phyloP scores from a whole-genome alignment of 192 early-diverging fungal genomes.

The Glomus cerebriforme region DNA sequence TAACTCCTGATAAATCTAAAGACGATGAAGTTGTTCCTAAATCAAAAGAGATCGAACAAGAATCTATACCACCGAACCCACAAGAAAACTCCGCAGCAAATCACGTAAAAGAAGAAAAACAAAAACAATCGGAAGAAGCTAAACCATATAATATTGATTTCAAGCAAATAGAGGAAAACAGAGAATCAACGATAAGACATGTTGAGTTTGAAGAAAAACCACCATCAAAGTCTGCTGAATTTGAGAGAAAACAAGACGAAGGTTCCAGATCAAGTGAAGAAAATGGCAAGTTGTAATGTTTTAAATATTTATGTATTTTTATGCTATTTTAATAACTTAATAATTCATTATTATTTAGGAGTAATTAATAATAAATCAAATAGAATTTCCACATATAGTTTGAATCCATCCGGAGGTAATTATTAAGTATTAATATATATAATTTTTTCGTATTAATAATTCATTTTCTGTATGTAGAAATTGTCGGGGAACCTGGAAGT shows the following conservation, averaged over 20 bases:
- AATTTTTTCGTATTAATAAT: neutral
- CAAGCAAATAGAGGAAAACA: neutral
- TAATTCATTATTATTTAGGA: neutral
- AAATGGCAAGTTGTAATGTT: neutral
- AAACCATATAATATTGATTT: neutral
- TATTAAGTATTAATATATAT: neutral
- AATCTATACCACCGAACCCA: neutral
- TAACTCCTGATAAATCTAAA: neutral
- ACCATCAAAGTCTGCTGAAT: neutral
- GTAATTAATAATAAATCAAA: neutral
- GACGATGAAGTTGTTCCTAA: neutral
- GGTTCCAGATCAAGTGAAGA: neutral
- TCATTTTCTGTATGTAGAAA: neutral
- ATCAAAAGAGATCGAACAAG: too few species aligned
- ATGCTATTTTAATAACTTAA: too few species aligned
- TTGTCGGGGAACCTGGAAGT: conserved; percentile 40
- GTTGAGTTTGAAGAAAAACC: neutral
- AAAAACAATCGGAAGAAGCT: neutral
- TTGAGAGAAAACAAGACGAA: neutral
- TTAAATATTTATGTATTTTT: too few species aligned
- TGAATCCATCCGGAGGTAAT: neutral
- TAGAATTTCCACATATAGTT: too few species aligned
- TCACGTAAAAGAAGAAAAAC: neutral
- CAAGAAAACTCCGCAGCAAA: neutral
- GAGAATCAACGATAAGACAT: neutral